Evolutionary conservation across 768 basidiomycete species (phyloP), one percentile per base, ranked within the genome.

Genomic region (Coprinopsis cinerea): DNA sequence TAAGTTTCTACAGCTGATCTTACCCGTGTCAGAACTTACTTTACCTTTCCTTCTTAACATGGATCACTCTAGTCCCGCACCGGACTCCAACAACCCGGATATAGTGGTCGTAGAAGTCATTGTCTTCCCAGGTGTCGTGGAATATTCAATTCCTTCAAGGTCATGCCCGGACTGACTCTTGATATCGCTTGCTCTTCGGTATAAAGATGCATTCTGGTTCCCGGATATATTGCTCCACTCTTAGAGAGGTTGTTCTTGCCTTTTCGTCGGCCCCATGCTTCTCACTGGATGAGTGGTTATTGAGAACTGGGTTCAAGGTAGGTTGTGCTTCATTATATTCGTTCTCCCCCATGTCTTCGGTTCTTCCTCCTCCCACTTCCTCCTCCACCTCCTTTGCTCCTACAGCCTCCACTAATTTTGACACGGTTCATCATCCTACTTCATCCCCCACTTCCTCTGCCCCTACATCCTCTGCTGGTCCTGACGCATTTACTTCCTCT

Each of bases 161-260:
- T 43, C 11, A 7, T 20, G 7, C 18, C 18, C 11, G 7, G 37
- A 39, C 13, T 20, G 11, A 17, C 22, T 18, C 25, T 5, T 23
- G 22, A 43, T 17, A 11, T 23, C 41, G 41, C 41, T 43, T 43
- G 9, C 41, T 43, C 25, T 23, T 43, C 41, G 41, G 41, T 43
- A 25, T 43, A 43, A 43, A 39, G 18, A 9, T 23, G 17, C 9
- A 9, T 26, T 10, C 41, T 24, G 41, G 25, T 43, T 11, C 23
- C 24, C 41, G 23, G 41, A 43, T 25, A 22, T 43, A 25, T 11
- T 25, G 24, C 41, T 26, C 41, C 41, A 43, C 41, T 23, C 25
- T 6, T 7, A 18, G 18, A 43, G 7, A 25, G 11, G 4, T 22
- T 26, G 22, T 6, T 39, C 18, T 39, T 7, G 30, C 7, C 30